Evolutionary conservation across 805 yeast genomes (phyloP).

Genomic region (Kodamaea neixiangensis): DNA sequence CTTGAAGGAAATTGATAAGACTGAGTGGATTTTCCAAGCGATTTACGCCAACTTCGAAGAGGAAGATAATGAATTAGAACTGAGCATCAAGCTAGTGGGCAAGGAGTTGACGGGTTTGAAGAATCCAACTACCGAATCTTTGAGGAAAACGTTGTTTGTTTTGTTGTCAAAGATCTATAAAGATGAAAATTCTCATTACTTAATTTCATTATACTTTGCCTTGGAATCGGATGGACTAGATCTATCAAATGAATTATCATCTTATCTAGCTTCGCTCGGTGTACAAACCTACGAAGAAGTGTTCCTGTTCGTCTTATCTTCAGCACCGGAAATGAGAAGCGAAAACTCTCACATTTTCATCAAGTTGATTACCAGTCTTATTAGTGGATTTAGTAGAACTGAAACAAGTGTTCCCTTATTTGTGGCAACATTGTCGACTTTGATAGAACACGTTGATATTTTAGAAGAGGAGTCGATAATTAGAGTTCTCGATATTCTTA

Average conservation of each 20-base stretch:
- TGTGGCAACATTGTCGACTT: slow-evolving; percentile 30
- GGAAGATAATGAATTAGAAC: neutral
- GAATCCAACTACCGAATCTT: neutral
- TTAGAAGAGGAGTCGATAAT: neutral
- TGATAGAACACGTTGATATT: slow-evolving; percentile 16
- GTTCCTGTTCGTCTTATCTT: slow-evolving; percentile 3
- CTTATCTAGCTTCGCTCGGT: neutral
- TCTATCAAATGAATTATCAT: neutral
- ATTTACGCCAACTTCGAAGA: neutral
- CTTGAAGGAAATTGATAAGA: neutral
- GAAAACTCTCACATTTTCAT: neutral
- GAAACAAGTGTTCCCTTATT: slow-evolving; percentile 15
- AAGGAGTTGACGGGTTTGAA: neutral
- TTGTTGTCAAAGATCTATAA: slow-evolving; percentile 4
- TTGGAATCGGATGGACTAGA: slow-evolving; percentile 6
- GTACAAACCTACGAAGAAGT: neutral
- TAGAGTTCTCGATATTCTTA: slow-evolving; percentile 29
- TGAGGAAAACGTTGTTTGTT: neutral
- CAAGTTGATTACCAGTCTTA: slow-evolving; percentile 1
- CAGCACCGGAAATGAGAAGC: neutral
- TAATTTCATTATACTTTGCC: slow-evolving; percentile 9
- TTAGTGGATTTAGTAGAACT: neutral
- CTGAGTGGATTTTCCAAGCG: slow-evolving; percentile 5
- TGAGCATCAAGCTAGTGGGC: slow-evolving; percentile 2
- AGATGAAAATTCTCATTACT: slow-evolving; percentile 1